Evolutionary conservation across 495 filamentous ascomycete genomes (phyloP).

Genomic region (Parathielavia hyrcaniae): DNA sequence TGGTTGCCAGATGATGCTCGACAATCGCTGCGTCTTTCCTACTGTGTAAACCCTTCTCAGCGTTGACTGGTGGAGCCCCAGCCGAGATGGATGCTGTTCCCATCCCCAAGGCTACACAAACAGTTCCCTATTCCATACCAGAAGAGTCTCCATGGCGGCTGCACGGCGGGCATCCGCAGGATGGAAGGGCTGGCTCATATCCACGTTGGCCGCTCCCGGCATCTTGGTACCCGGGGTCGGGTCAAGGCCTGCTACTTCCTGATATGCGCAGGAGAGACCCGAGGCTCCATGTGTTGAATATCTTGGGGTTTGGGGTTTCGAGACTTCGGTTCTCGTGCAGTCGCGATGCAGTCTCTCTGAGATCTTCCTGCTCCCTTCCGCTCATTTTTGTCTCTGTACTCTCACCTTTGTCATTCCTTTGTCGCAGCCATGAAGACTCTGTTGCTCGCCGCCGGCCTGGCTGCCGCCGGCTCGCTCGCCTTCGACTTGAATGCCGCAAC

Average conservation of each 20-base stretch:
- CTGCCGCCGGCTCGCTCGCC: conserved; percentile 18
- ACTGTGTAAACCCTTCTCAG: no score
- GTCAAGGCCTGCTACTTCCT: not conserved
- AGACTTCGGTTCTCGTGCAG: not conserved
- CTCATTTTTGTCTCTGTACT: conserved; percentile 2
- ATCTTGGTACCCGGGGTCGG: no score
- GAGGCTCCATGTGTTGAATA: not conserved
- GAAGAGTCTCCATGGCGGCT: no score
- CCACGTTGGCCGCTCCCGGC: no score
- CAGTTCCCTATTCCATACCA: no score
- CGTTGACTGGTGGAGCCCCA: no score
- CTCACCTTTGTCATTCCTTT: conserved; percentile 2
- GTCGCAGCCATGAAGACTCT: conserved; percentile 20
- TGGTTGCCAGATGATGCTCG: no score
- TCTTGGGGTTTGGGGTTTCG: not conserved
- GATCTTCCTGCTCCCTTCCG: not conserved
- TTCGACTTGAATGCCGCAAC: not conserved
- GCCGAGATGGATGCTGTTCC: no score
- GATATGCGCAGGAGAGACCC: not conserved
- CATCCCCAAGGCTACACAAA: no score
- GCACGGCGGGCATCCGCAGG: no score
- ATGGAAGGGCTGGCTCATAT: no score
- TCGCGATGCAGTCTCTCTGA: conserved; percentile 5
- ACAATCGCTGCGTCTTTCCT: no score
- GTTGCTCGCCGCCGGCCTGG: conserved; percentile 20